These are phyloP conservation scores for Rhododendron simsii DNA, from an alignment of 148 eudicot genomes.

Conservation along the genomic window DNA sequence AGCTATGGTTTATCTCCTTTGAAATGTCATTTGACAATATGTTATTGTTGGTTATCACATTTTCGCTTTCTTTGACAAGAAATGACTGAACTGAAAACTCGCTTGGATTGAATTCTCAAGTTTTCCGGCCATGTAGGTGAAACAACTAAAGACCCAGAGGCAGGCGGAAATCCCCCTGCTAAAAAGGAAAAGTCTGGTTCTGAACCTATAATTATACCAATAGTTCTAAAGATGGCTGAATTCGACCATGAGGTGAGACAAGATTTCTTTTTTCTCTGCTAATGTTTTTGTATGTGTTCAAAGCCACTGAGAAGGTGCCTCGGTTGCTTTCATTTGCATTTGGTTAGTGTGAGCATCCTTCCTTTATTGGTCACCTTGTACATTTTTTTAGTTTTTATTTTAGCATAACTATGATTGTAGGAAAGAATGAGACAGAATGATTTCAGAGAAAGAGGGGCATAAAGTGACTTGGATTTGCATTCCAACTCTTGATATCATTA, in stretches of 20 bases:
- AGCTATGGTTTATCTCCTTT: not conserved
- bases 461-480: not conserved
- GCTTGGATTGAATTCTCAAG: constrained; percentile 7
- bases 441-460: not conserved
- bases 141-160: constrained; percentile 33
- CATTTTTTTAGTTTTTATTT: not conserved
- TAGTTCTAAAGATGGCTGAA: constrained; percentile 93
- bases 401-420: not conserved
- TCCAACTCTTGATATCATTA: not conserved
- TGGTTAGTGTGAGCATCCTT: not conserved
- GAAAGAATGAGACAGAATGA: not conserved
- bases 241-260: constrained; percentile 85
- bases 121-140: constrained; percentile 46
- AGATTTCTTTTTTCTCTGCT: constrained; percentile 1
- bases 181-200: constrained; percentile 65
- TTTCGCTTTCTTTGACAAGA: not conserved
- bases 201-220: constrained; percentile 87
- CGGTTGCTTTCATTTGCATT: not conserved
- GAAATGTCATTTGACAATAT: not conserved
- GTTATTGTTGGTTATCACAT: not conserved
- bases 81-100: not conserved
- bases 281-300: not conserved
- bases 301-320: constrained; percentile 3
- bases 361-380: not conserved
- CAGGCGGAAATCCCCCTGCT: constrained; percentile 29